phyloP scores from a whole-genome alignment of 768 basidiomycete species.

The Chiua virens region DNA sequence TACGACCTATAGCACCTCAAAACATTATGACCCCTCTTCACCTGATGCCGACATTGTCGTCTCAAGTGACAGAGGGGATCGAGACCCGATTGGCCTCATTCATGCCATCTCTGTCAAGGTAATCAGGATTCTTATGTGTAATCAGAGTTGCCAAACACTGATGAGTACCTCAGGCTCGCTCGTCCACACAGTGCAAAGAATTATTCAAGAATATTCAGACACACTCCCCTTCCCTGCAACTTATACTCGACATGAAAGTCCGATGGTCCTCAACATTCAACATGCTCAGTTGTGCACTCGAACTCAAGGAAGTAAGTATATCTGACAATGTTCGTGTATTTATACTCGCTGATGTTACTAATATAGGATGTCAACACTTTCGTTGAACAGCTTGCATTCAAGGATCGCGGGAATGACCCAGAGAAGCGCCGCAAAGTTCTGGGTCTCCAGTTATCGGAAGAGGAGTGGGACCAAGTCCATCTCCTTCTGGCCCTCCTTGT shows the following conservation, averaged over 20 bases:
- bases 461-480: background rate
- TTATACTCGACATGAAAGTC: conserved; percentile 6
- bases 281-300: background rate
- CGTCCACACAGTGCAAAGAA: background rate
- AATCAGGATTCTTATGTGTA: background rate
- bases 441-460: background rate
- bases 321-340: background rate
- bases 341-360: background rate
- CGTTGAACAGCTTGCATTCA: conserved; percentile 1
- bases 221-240: background rate
- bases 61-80: background rate
- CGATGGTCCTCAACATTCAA: conserved; percentile 5
- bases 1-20: background rate
- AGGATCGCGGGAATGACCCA: background rate
- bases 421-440: background rate
- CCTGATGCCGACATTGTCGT: background rate
- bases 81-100: conserved; percentile 1
- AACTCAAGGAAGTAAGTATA: conserved; percentile 5
- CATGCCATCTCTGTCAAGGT: conserved; percentile 3
- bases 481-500: background rate
- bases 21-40: background rate
- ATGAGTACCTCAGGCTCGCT: background rate
- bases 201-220: conserved; percentile 7
- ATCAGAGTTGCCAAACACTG: background rate
- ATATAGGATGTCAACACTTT: conserved; percentile 9